Evolutionary conservation across 495 filamentous ascomycete species (phyloP).

Genomic region (Penicillium samsonianum): DNA sequence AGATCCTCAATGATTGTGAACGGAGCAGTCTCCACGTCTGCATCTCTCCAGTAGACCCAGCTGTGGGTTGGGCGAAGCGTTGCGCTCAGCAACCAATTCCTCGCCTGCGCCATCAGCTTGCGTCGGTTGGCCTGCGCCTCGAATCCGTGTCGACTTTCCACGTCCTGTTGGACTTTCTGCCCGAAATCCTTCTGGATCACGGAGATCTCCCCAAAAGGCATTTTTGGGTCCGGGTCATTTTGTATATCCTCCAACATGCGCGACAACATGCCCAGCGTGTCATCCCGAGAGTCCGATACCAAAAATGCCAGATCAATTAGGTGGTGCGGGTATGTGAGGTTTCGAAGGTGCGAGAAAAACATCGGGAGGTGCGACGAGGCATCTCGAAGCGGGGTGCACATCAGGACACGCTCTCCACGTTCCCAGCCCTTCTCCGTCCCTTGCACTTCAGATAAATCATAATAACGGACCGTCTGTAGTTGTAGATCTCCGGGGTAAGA

Average conservation of each 20-base stretch:
- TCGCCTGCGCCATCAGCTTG: constrained; percentile 96
- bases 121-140: constrained; percentile 91
- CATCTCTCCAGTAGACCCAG: constrained; percentile 99
- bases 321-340: constrained; percentile 97
- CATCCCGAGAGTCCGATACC: constrained; percentile 95
- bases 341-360: constrained; percentile 96
- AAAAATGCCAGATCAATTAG: constrained; percentile 95
- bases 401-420: constrained; percentile 87
- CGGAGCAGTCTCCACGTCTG: constrained; percentile 96
- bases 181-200: constrained; percentile 99
- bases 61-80: constrained; percentile 92
- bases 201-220: constrained; percentile 93
- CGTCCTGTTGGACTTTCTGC: constrained; percentile 96
- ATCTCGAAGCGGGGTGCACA: constrained; percentile 94
- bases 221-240: constrained; percentile 68
- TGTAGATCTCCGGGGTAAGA: constrained; percentile 69
- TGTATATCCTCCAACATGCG: constrained; percentile 79
- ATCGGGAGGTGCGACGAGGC: constrained; percentile 91
- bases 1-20: constrained; percentile 95
- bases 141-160: constrained; percentile 96
- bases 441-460: constrained; percentile 88
- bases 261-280: constrained; percentile 74
- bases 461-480: constrained; percentile 92
- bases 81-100: constrained; percentile 96
- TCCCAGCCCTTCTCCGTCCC: constrained; percentile 93